A percentile compares a stretch with the other conserved stretches of the same genome.
These are phyloP conservation scores for Coelastrella sp. DNA, from an alignment of 139 green algal genomes.

Conservation along the genomic window DNA sequence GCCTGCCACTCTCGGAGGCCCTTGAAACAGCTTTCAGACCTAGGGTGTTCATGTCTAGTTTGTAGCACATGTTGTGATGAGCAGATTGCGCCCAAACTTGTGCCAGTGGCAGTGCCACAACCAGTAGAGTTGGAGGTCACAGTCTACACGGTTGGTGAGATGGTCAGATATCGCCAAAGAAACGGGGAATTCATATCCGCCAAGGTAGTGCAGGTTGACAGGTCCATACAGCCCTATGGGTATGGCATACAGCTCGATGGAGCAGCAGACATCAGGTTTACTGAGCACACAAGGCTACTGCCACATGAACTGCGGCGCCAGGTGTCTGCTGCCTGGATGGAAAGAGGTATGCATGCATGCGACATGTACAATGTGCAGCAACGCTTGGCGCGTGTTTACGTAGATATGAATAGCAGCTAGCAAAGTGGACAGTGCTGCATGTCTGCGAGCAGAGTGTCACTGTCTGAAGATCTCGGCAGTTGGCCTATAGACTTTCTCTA, in stretches of 20 bases:
- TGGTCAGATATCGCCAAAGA: slow-evolving; percentile 18
- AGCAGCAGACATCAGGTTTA: slow-evolving; percentile 4
- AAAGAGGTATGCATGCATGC: background rate
- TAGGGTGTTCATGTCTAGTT: slow-evolving; percentile 22
- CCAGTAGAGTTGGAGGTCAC: background rate
- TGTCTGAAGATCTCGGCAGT: too few relatives aligned
- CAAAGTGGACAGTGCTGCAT: too few relatives aligned
- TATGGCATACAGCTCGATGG: slow-evolving; percentile 19
- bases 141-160: background rate
- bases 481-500: too few relatives aligned
- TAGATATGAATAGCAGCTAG: too few relatives aligned
- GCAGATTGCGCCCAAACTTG: background rate
- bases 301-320: background rate
- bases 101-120: background rate
- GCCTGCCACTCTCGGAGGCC: background rate
- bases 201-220: slow-evolving; percentile 26
- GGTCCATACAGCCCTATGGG: slow-evolving; percentile 15
- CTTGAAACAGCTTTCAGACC: background rate
- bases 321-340: background rate
- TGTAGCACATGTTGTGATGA: slow-evolving; percentile 11
- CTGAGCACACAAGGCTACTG: slow-evolving; percentile 23
- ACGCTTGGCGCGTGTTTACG: too few relatives aligned
- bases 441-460: too few relatives aligned
- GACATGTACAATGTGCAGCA: too few relatives aligned
- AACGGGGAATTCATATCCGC: background rate